A percentile compares a stretch with the other conserved stretches of the same genome.
Evolutionary conservation across 176 grass and related monocot genomes (phyloP).

Genomic region (Calamus simplicifolius): DNA sequence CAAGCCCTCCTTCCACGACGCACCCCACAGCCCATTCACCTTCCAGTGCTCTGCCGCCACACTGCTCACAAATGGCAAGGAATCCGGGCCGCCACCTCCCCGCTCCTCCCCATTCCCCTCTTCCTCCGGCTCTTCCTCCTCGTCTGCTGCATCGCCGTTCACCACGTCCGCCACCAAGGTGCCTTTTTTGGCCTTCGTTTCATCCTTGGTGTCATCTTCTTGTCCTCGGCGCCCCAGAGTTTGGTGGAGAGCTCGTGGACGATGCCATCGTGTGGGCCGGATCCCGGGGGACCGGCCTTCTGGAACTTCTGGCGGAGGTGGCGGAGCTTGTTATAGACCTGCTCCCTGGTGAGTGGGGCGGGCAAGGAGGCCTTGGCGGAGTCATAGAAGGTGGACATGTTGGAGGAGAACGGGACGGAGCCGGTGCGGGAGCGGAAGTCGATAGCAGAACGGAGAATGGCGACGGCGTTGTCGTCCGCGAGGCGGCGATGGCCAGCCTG

Average conservation of each 20-base stretch:
- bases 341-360: background rate
- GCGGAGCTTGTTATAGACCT: conserved; percentile 6
- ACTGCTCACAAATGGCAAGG: conserved; percentile 6
- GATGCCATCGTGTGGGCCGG: background rate
- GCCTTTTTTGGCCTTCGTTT: background rate
- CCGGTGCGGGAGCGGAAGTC: conserved; percentile 13
- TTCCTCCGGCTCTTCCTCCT: background rate
- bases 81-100: background rate
- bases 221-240: background rate
- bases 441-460: conserved; percentile 8
- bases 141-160: background rate
- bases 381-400: conserved; percentile 8
- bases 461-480: background rate
- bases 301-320: conserved; percentile 8
- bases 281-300: background rate
- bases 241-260: conserved; percentile 6
- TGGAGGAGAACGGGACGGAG: background rate
- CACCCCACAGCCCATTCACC: background rate
- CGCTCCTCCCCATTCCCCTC: background rate
- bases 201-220: background rate
- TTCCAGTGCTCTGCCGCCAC: conserved; percentile 8
- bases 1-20: background rate
- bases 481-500: background rate
- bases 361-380: background rate
- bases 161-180: background rate